Conservation (phyloP, 1,139 yeast genomes). For the Geotrichum fermentans region DNA sequence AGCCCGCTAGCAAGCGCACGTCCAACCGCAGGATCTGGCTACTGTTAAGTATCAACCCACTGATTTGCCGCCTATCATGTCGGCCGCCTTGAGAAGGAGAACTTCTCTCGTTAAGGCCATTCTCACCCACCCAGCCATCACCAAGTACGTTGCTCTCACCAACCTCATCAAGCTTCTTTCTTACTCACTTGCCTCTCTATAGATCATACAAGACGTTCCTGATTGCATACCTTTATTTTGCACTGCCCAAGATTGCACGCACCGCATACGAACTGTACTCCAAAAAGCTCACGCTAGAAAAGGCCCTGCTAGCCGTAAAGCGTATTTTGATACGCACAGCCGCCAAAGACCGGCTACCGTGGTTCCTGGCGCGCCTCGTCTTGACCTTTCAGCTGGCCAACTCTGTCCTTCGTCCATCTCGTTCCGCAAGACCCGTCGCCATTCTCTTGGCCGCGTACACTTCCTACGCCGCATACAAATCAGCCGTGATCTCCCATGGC, state of each 20-base stretch:
- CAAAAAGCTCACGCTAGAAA: conserved; percentile 26
- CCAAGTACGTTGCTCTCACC: not conserved
- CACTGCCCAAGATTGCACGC: conserved; percentile 36
- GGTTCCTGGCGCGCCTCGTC: conserved; percentile 33
- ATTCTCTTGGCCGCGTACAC: conserved; percentile 19
- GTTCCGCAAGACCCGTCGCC: conserved; percentile 9
- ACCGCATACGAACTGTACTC: conserved; percentile 24
- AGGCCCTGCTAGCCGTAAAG: conserved; percentile 20
- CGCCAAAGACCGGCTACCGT: conserved; percentile 38
- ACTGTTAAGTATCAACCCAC: no score
- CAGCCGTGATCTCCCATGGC: conserved; percentile 19
- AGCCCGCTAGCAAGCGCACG: no score
- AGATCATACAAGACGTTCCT: conserved; percentile 35
- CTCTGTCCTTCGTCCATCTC: conserved; percentile 31
- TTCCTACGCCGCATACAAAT: conserved; percentile 22
- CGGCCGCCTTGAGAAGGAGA: no score
- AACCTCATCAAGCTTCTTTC: not conserved
- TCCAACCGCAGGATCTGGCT: no score
- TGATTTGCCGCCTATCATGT: no score
- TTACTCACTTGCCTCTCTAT: not conserved
- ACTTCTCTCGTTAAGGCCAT: not conserved
- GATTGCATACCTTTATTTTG: conserved; percentile 41
- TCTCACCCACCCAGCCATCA: not conserved
- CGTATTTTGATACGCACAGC: conserved; percentile 31
- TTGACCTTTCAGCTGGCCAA: conserved; percentile 5